phyloP scores from a whole-genome alignment of 208 protist species.

The Wallacemonas sp. region DNA sequence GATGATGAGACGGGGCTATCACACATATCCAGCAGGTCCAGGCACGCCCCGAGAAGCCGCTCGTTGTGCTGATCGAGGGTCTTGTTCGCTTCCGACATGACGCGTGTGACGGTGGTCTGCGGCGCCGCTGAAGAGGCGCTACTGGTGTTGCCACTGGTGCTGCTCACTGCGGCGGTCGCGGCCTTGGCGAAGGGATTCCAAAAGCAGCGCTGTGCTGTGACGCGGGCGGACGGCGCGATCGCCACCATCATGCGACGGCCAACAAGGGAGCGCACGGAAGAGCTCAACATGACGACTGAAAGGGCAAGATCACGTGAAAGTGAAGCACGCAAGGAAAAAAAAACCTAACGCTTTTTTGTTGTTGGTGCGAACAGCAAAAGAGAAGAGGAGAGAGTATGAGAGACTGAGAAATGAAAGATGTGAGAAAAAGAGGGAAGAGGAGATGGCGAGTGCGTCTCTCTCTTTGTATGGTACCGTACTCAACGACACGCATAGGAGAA shows the following conservation, averaged over 20 bases:
- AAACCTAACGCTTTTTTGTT: background rate
- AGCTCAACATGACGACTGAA: background rate
- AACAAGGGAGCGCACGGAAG: background rate
- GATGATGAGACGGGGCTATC: conserved; percentile 9
- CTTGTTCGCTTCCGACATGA: conserved; percentile 42
- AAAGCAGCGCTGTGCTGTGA: conserved; percentile 24
- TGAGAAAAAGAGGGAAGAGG: background rate
- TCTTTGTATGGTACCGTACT: background rate
- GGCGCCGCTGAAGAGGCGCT: background rate
- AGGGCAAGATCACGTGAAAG: background rate
- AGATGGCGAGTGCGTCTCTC: background rate
- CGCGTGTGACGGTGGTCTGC: conserved; percentile 14
- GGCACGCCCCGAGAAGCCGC: conserved; percentile 63
- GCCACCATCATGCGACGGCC: background rate
- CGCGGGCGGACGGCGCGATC: background rate
- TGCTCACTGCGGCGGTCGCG: background rate
- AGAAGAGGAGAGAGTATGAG: background rate
- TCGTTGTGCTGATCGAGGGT: conserved; percentile 62
- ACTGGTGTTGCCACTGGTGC: background rate
- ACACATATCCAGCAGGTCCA: conserved; percentile 70
- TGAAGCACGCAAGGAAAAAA: background rate
- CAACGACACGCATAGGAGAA: background rate
- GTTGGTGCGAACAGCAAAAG: background rate
- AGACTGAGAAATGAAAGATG: background rate
- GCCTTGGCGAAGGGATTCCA: conserved; percentile 53